A percentile compares a stretch with the other conserved stretches of the same genome.
These are phyloP conservation scores for Candida insectalens DNA, from an alignment of 805 yeast genomes.

Conservation along the genomic window DNA sequence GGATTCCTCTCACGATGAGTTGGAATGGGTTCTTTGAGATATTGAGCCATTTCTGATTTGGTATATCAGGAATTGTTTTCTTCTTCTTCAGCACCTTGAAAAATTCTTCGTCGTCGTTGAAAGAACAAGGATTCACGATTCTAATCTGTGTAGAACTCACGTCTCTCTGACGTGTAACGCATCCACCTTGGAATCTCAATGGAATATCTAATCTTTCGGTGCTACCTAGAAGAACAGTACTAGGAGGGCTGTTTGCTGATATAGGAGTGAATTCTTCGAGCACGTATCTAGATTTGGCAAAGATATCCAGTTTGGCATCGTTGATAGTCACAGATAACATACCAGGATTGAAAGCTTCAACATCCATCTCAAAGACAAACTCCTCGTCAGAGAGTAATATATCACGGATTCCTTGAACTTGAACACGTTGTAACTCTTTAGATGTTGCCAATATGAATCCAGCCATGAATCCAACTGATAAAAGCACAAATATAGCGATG, in stretches of 20 bases:
- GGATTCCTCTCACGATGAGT: conserved; percentile 70
- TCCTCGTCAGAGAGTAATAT: conserved; percentile 78
- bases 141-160: conserved; percentile 62
- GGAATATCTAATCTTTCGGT: conserved; percentile 61
- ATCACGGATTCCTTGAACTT: conserved; percentile 53
- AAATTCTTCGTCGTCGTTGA: conserved; percentile 9
- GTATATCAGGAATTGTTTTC: conserved; percentile 5
- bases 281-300: conserved; percentile 60
- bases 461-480: conserved; percentile 64
- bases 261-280: conserved; percentile 5
- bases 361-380: conserved; percentile 64
- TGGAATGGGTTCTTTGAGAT: conserved; percentile 79
- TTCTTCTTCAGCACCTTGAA: background rate
- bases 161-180: conserved; percentile 52
- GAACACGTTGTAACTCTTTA: conserved; percentile 66
- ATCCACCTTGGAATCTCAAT: conserved; percentile 65
- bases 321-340: conserved; percentile 55
- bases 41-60: conserved; percentile 55
- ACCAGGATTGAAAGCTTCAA: conserved; percentile 84
- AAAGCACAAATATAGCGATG: conserved; percentile 36
- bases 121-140: conserved; percentile 61
- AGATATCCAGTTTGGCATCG: conserved; percentile 70
- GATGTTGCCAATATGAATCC: conserved; percentile 84
- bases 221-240: conserved; percentile 68
- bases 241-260: conserved; percentile 4